Percentiles rank a stretch among this genome's conserved stretches.
Conservation (phyloP, 148 eudicot genomes). For the Arctostaphylos glauca region DNA sequence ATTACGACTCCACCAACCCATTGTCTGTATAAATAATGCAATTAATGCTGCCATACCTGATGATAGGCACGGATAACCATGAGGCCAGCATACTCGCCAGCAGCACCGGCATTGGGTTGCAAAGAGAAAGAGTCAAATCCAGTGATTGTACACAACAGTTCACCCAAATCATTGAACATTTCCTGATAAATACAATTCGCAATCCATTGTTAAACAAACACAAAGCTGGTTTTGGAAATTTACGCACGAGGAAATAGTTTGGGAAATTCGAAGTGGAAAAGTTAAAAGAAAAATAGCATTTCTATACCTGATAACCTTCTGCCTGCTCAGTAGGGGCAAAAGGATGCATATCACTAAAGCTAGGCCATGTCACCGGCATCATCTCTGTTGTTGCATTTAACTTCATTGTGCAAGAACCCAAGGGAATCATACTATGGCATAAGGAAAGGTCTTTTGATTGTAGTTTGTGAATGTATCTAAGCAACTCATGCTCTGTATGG, state of each 20-base stretch:
- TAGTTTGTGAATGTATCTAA: slow-evolving; percentile 72
- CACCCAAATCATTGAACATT: slow-evolving; percentile 87
- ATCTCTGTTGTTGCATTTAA: slow-evolving; percentile 95
- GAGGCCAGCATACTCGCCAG: slow-evolving; percentile 97
- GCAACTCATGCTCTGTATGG: slow-evolving; percentile 98
- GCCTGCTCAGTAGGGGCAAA: slow-evolving; percentile 92
- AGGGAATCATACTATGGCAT: slow-evolving; percentile 98
- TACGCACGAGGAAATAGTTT: background rate
- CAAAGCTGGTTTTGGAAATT: slow-evolving; percentile 11
- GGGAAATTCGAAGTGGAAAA: slow-evolving; percentile 7
- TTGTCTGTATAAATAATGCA: background rate
- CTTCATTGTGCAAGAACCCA: slow-evolving; percentile 99
- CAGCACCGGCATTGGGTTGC: slow-evolving; percentile 99
- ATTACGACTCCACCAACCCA: background rate
- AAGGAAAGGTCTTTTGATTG: slow-evolving; percentile 92
- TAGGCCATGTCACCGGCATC: slow-evolving; percentile 98
- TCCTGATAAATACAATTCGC: slow-evolving; percentile 47
- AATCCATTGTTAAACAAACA: background rate
- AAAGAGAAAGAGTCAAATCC: slow-evolving; percentile 95
- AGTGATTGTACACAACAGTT: slow-evolving; percentile 75
- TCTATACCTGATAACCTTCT: slow-evolving; percentile 76
- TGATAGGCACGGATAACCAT: slow-evolving; percentile 99
- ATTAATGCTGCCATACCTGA: slow-evolving; percentile 43
- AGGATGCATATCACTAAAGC: slow-evolving; percentile 76
- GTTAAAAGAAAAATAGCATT: background rate